A percentile compares a stretch with the other conserved stretches of the same genome.
Conservation (phyloP, 148 eudicot species). For the Nepenthes mirabilis region DNA sequence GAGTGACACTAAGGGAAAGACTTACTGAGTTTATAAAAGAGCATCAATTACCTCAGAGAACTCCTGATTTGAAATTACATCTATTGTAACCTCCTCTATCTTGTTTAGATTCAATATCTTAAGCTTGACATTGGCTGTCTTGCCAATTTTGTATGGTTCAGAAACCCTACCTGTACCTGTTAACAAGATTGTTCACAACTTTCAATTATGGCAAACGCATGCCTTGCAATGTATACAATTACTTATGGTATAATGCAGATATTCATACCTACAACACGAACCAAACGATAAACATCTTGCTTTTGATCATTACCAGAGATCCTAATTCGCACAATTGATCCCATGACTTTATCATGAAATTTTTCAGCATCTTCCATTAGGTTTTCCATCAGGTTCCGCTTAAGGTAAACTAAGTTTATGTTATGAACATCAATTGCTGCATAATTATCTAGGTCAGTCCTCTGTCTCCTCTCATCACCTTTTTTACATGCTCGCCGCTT, state of each 20-base stretch:
- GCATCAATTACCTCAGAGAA: conserved; percentile 64
- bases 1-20: background rate
- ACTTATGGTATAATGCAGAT: background rate
- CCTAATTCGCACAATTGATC: conserved; percentile 79
- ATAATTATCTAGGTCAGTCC: conserved; percentile 47
- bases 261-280: conserved; percentile 70
- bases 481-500: conserved; percentile 41
- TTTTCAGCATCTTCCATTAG: conserved; percentile 41
- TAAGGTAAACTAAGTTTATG: conserved; percentile 68
- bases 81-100: conserved; percentile 61
- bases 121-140: conserved; percentile 48
- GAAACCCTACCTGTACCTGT: conserved; percentile 36
- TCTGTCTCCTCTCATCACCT: conserved; percentile 35
- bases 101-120: conserved; percentile 76
- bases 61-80: conserved; percentile 78
- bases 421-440: conserved; percentile 89
- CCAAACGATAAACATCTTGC: conserved; percentile 82
- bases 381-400: conserved; percentile 56
- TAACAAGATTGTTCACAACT: conserved; percentile 3
- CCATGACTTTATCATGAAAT: conserved; percentile 71
- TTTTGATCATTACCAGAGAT: conserved; percentile 65
- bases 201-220: background rate
- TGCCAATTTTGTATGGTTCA: conserved; percentile 56
- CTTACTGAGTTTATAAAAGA: background rate
- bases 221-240: background rate